Evolutionary conservation across 179 eudicot species (phyloP).

Genomic region (Monotropa hypopitys): DNA sequence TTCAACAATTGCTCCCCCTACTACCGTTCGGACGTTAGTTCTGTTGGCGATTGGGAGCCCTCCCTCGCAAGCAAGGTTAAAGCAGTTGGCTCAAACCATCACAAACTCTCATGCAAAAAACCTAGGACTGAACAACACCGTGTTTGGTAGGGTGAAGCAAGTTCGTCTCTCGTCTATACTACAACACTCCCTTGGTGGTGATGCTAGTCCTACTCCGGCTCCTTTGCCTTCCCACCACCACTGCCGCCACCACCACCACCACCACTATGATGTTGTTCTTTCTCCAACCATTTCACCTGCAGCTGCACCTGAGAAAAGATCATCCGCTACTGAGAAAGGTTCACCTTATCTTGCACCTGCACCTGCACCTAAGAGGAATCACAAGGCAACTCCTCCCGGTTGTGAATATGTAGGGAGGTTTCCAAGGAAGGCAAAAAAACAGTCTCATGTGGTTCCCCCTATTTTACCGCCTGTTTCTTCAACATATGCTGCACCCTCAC

Average conservation of each 20-base stretch:
- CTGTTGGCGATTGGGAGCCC: slow-evolving; percentile 51
- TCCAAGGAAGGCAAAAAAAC: slow-evolving; percentile 28
- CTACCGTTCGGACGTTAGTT: slow-evolving; percentile 61
- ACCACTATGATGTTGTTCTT: slow-evolving; percentile 23
- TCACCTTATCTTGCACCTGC: slow-evolving; percentile 20
- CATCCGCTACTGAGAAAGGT: slow-evolving; percentile 16
- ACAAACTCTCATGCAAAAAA: slow-evolving; percentile 58
- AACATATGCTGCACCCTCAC: slow-evolving; percentile 26
- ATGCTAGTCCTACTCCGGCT: slow-evolving; percentile 53
- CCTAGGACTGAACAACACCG: slow-evolving; percentile 82
- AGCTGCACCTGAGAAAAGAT: slow-evolving; percentile 20
- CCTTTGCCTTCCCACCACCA: slow-evolving; percentile 36
- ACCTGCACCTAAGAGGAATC: slow-evolving; percentile 30
- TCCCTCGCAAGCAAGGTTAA: slow-evolving; percentile 54
- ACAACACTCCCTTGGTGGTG: slow-evolving; percentile 42
- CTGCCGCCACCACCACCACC: slow-evolving; percentile 55
- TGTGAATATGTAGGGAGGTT: slow-evolving; percentile 37
- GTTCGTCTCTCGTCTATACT: slow-evolving; percentile 73
- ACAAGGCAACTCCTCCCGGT: slow-evolving; percentile 42
- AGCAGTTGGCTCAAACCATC: slow-evolving; percentile 80
- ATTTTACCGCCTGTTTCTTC: slow-evolving; percentile 36
- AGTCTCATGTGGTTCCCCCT: slow-evolving; percentile 29
- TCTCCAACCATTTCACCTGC: slow-evolving; percentile 51
- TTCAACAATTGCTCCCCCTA: slow-evolving; percentile 70
- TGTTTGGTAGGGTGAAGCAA: slow-evolving; percentile 85